Conservation (phyloP, 768 basidiomycete genomes). For the Panus rudis region DNA sequence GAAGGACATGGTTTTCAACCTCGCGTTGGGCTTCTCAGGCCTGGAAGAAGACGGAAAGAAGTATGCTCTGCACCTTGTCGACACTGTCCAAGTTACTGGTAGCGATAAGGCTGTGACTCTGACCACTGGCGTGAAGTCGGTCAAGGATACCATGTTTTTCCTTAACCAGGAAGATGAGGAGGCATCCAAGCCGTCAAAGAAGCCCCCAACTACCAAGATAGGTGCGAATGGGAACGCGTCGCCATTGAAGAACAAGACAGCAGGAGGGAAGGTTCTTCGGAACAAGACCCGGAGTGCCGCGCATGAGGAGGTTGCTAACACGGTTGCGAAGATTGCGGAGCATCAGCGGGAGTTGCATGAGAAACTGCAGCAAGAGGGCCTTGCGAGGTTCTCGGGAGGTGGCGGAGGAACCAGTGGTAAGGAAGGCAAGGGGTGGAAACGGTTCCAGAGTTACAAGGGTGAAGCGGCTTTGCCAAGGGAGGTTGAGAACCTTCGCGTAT, state of each 20-base stretch:
- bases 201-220: conserved; percentile 38
- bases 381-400: conserved; percentile 79
- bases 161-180: conserved; percentile 55
- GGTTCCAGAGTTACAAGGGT: conserved; percentile 95
- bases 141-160: conserved; percentile 88
- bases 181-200: conserved; percentile 47
- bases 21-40: conserved; percentile 81
- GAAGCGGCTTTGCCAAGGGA: conserved; percentile 87
- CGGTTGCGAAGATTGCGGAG: conserved; percentile 71
- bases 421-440: conserved; percentile 90
- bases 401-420: conserved; percentile 69
- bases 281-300: conserved; percentile 87
- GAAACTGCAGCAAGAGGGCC: conserved; percentile 68
- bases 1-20: conserved; percentile 79
- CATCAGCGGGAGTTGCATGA: conserved; percentile 84
- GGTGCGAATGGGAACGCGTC: conserved; percentile 54
- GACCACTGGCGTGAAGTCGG: conserved; percentile 77
- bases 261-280: conserved; percentile 79
- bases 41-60: conserved; percentile 75
- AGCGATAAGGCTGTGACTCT: conserved; percentile 56
- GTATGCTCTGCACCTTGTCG: conserved; percentile 80
- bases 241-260: conserved; percentile 65
- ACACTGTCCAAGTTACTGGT: conserved; percentile 75
- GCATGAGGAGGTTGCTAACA: conserved; percentile 77
- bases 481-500: conserved; percentile 70